Evolutionary conservation across 2,329 filamentous ascomycete species (phyloP), one percentile per base, ranked within the genome.

Genomic region (Paraphoma sp.): DNA sequence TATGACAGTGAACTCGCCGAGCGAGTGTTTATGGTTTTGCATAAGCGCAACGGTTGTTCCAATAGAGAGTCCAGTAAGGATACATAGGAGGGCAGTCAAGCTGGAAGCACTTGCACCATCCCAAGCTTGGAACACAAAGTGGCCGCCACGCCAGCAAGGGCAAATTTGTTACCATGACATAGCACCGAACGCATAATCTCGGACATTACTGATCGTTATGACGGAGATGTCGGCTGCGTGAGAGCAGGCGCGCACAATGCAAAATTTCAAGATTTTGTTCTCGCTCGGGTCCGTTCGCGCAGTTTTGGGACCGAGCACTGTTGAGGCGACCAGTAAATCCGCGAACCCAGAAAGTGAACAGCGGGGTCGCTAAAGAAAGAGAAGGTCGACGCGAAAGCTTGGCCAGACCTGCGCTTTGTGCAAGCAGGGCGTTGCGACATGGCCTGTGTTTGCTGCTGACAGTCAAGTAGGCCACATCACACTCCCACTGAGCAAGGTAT

Each of bases 301-400:
- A 40, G 43, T 51, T 50, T 57, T 45, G 54, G 59, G 56, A 62
- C 52, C 61, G 58, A 62, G 54, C 59, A 42, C 29, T 56, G 56
- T 60, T 62, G 62, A 64, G 62, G 58, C 56, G 29, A 33, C 57
- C 45, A 49, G 44, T 55, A 29, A 38, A 47, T 56, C 58, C 56
- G 58, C 38, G 36, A 43, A 45, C 45, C 48, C 17, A 31, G 48
- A 46, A 55, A 62, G 60, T 61, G 51, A 36, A 53, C 49, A 57
- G 62, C 56, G 61, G 59, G 60, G 64, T 10, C 58, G 54, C 51
- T n/a, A 52, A 54, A 45, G 43, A 53, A 40, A 43, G 57, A 10
- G 54, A 23, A 57, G 31, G 28, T 53, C 16, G 54, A 57, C 31
- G 55, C 60, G 60, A 65, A 47, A 48, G 56, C 52, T 14, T 47